Conservation (phyloP, 2,329 filamentous ascomycete species). For the Diaporthe ilicicola region DNA sequence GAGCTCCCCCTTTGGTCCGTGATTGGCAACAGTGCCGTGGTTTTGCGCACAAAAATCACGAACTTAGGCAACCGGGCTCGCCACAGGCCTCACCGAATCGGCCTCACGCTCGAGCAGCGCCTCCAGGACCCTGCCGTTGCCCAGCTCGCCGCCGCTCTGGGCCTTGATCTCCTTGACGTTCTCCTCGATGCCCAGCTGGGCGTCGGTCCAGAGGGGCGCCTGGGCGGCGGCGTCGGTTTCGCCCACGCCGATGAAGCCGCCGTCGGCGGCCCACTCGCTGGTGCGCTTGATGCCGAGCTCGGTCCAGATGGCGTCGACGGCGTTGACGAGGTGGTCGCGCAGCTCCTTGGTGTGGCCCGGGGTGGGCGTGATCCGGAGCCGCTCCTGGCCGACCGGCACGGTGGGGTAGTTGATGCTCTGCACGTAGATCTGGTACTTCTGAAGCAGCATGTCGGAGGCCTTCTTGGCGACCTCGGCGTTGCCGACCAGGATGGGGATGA, state of each 20-base stretch:
- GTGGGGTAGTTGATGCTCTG: conserved; percentile 99
- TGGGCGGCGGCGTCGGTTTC: conserved; percentile 68
- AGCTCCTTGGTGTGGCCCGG: conserved; percentile 88
- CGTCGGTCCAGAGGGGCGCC: conserved; percentile 88
- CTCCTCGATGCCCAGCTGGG: conserved; percentile 82
- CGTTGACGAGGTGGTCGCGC: conserved; percentile 84
- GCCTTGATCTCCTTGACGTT: conserved; percentile 67
- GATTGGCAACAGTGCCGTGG: conserved; percentile 8
- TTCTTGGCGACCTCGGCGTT: conserved; percentile 92
- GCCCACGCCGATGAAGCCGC: conserved; percentile 95
- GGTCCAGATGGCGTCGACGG: conserved; percentile 87
- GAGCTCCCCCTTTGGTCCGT: conserved; percentile 36
- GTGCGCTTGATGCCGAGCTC: conserved; percentile 92
- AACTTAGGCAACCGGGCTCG: conserved; percentile 39
- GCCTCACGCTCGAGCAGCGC: conserved; percentile 63
- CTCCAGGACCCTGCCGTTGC: conserved; percentile 60
- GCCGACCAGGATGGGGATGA: conserved; percentile 91
- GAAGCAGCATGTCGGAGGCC: conserved; percentile 90
- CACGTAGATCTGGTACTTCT: conserved; percentile 93
- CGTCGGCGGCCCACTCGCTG: conserved; percentile 87
- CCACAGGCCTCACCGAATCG: conserved; percentile 41
- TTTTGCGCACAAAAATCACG: not conserved
- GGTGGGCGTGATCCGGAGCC: conserved; percentile 93
- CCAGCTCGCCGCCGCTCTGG: conserved; percentile 43
- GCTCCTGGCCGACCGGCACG: conserved; percentile 96